Evolutionary conservation across 805 yeast genomes (phyloP).

Genomic region (Nakazawaea ambrosiae): DNA sequence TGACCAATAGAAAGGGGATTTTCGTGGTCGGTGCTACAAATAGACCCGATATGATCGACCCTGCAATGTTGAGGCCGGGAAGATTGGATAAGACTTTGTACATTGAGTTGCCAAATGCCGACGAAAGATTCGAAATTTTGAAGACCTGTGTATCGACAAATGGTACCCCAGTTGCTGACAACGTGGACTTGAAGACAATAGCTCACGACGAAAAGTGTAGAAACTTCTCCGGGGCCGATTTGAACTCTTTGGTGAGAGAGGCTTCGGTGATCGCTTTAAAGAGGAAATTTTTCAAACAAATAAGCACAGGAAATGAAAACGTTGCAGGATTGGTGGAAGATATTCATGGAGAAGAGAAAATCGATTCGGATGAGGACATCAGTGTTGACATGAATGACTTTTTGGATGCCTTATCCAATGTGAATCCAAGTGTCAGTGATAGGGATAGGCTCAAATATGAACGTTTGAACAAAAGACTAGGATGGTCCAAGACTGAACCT

Average conservation of each 20-base stretch:
- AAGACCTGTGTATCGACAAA: conserved; percentile 65
- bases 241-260: conserved; percentile 85
- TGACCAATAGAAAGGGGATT: conserved; percentile 87
- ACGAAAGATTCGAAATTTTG: conserved; percentile 77
- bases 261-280: conserved; percentile 89
- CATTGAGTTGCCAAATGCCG: conserved; percentile 78
- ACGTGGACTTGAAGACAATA: conserved; percentile 54
- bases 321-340: conserved; percentile 33
- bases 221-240: conserved; percentile 94
- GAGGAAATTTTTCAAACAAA: conserved; percentile 54
- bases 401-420: conserved; percentile 57
- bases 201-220: conserved; percentile 76
- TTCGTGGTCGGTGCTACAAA: conserved; percentile 96
- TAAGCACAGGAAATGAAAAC: conserved; percentile 40
- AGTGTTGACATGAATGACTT: conserved; percentile 64
- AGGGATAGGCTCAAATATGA: conserved; percentile 75
- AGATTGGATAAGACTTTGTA: conserved; percentile 88
- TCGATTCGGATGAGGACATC: conserved; percentile 28
- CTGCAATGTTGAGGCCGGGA: conserved; percentile 97
- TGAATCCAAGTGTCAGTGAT: conserved; percentile 89
- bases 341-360: conserved; percentile 27
- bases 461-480: conserved; percentile 62
- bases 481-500: conserved; percentile 44
- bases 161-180: conserved; percentile 63
- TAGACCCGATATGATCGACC: conserved; percentile 96